Evolutionary conservation across 176 grass and related monocot species (phyloP).

Genomic region (Zoysia pacifica): DNA sequence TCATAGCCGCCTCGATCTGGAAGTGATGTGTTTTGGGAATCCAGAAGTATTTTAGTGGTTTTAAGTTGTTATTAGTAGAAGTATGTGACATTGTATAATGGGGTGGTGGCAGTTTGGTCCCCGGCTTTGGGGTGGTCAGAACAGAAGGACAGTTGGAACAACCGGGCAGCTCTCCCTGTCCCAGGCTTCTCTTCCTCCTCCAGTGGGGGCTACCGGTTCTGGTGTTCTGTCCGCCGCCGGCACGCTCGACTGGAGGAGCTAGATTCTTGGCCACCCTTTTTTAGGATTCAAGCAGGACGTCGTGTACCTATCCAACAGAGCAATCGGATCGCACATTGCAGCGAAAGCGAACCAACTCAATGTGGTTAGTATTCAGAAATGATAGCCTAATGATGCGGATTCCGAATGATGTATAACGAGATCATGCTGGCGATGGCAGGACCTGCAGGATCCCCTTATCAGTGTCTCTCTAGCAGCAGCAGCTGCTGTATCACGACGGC

Average conservation of each 20-base stretch:
- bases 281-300: not conserved
- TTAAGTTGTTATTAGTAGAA: too few relatives aligned
- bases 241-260: not conserved
- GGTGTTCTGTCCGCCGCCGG: slow-evolving; percentile 23
- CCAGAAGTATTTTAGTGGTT: too few relatives aligned
- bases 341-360: too few relatives aligned
- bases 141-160: slow-evolving; percentile 47
- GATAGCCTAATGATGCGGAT: not conserved
- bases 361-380: not conserved
- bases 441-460: too few relatives aligned
- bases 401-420: not conserved
- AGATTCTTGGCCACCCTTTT: slow-evolving; percentile 42
- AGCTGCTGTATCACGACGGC: not conserved
- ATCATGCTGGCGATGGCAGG: not conserved
- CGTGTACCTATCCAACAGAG: slow-evolving; percentile 10
- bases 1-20: not conserved
- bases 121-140: slow-evolving; percentile 32
- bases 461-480: not conserved
- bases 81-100: not conserved
- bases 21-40: too few relatives aligned
- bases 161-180: slow-evolving; percentile 30
- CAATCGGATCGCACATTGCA: not conserved
- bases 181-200: not conserved
- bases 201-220: slow-evolving; percentile 30
- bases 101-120: slow-evolving; percentile 32